Conservation (phyloP, 2,329 filamentous ascomycete species). For the Penicillium sp. region DNA sequence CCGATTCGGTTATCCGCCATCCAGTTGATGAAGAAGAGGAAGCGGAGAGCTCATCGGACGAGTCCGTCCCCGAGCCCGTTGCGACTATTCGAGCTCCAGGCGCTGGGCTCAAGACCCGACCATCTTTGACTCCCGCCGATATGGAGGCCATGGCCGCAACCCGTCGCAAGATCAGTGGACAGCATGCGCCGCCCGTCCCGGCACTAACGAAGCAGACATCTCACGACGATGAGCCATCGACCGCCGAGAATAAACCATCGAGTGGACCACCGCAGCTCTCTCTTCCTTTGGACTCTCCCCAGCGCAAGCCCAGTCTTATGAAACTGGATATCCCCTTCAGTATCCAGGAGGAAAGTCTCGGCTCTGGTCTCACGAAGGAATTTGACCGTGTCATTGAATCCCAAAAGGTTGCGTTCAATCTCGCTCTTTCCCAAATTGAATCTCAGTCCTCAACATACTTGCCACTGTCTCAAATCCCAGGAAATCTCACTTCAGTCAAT, state of each 20-base stretch:
- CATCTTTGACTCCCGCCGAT: slow-evolving; percentile 82
- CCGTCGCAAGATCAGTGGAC: slow-evolving; percentile 75
- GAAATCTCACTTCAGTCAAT: slow-evolving; percentile 14
- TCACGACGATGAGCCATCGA: slow-evolving; percentile 17
- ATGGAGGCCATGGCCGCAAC: slow-evolving; percentile 77
- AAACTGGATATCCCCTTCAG: slow-evolving; percentile 77
- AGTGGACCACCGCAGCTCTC: slow-evolving; percentile 15
- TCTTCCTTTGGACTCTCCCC: slow-evolving; percentile 32
- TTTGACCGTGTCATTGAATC: slow-evolving; percentile 92
- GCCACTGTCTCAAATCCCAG: slow-evolving; percentile 18
- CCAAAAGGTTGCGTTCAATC: slow-evolving; percentile 77
- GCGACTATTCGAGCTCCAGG: slow-evolving; percentile 87
- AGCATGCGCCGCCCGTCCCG: slow-evolving; percentile 46
- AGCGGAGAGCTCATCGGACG: slow-evolving; percentile 36
- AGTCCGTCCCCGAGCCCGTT: slow-evolving; percentile 69
- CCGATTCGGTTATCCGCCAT: slow-evolving; percentile 85
- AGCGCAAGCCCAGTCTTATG: slow-evolving; percentile 67
- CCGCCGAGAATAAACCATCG: slow-evolving; percentile 10
- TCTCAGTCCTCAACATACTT: slow-evolving; percentile 10
- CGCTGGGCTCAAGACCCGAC: slow-evolving; percentile 79
- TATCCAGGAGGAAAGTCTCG: slow-evolving; percentile 59
- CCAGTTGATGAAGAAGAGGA: slow-evolving; percentile 49
- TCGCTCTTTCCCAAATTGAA: slow-evolving; percentile 39
- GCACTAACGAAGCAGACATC: slow-evolving; percentile 21
- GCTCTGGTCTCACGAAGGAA: slow-evolving; percentile 81